Conservation (phyloP, 495 filamentous ascomycete species). For the Amorphotheca resinae region DNA sequence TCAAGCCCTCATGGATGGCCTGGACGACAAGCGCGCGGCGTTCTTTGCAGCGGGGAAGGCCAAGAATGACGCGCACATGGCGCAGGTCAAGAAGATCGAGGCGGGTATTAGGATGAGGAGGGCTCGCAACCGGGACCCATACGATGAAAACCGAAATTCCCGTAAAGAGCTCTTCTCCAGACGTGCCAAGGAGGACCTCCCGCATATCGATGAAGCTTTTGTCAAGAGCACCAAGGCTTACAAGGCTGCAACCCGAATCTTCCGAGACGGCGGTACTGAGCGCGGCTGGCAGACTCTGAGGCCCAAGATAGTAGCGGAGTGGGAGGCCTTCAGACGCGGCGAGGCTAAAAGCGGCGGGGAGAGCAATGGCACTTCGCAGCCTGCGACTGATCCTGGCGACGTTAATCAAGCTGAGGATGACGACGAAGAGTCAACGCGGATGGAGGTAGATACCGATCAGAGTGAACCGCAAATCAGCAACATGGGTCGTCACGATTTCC, state of each 20-base stretch:
- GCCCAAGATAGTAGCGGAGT: conserved; percentile 19
- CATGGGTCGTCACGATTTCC: too few relatives aligned
- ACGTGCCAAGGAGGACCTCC: conserved; percentile 15
- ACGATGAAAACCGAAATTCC: conserved; percentile 9
- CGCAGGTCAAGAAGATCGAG: conserved; percentile 14
- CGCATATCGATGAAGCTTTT: conserved; percentile 15
- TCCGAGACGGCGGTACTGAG: conserved; percentile 17
- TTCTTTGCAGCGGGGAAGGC: conserved; percentile 15
- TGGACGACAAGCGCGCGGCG: conserved; percentile 8
- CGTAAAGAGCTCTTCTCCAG: conserved; percentile 17
- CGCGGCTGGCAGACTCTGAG: conserved; percentile 19
- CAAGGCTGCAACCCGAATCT: conserved; percentile 19
- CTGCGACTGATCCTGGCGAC: background rate
- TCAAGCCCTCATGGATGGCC: conserved; percentile 5
- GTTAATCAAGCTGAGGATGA: background rate
- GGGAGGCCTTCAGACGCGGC: conserved; percentile 3
- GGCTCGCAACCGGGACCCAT: conserved; percentile 6
- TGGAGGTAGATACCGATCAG: too few relatives aligned
- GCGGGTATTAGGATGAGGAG: conserved; percentile 5
- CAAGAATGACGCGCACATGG: conserved; percentile 16
- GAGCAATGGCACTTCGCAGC: background rate
- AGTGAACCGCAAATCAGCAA: too few relatives aligned
- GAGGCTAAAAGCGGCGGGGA: background rate
- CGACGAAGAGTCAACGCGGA: too few relatives aligned
- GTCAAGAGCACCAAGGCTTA: conserved; percentile 12